These are phyloP conservation scores for Solanum microdontum DNA, from an alignment of 257 asterid species.

Conservation along the genomic window DNA sequence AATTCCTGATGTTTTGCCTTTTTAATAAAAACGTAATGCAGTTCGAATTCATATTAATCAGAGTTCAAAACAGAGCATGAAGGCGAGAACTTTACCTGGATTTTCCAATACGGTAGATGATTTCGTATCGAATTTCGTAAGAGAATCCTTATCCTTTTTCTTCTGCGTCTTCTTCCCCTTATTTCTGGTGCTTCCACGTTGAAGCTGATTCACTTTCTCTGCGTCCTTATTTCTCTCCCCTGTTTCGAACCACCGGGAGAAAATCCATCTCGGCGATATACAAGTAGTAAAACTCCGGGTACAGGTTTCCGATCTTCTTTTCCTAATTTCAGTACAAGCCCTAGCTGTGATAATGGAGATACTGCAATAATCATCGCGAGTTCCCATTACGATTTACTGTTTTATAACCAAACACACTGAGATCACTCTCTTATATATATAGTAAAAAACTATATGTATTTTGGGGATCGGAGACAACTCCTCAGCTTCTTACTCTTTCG, in stretches of 20 bases:
- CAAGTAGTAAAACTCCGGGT: constrained; percentile 31
- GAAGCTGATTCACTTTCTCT: constrained; percentile 4
- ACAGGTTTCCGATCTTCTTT: constrained; percentile 21
- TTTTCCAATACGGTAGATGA: not conserved
- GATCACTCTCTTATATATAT: not conserved
- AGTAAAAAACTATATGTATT: not conserved
- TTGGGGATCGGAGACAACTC: not conserved
- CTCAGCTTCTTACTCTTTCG: not conserved
- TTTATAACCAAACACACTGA: not conserved
- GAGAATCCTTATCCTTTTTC: not conserved
- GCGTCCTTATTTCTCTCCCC: constrained; percentile 7
- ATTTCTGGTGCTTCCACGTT: not conserved
- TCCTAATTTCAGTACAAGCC: not conserved
- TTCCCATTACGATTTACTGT: not conserved
- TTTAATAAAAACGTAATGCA: not conserved
- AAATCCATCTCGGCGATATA: constrained; percentile 33
- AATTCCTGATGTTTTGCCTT: no score
- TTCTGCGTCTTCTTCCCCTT: not conserved
- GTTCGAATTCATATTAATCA: not conserved
- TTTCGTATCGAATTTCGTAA: not conserved
- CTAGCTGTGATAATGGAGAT: constrained; percentile 1
- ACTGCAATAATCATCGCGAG: constrained; percentile 10
- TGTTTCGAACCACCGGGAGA: constrained; percentile 25
- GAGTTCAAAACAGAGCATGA: not conserved
- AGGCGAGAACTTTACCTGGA: not conserved